Percentiles rank a stretch among this genome's conserved stretches.
These are phyloP conservation scores for Albatrellus ellisii DNA, from an alignment of 768 basidiomycete genomes.

Conservation along the genomic window DNA sequence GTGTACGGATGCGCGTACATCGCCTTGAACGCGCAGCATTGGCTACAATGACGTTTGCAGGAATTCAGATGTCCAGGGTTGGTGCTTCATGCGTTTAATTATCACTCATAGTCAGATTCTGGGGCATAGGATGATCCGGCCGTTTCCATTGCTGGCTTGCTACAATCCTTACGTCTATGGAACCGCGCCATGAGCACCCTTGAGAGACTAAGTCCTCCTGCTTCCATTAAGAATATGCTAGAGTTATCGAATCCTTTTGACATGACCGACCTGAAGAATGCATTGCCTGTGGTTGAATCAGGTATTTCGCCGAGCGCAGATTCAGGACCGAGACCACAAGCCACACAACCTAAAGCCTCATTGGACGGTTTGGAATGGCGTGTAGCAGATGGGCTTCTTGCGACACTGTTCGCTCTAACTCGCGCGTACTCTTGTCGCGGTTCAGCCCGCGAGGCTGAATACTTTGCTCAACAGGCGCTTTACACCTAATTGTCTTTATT, in stretches of 20 bases:
- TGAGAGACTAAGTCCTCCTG: slow-evolving; percentile 39
- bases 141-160: slow-evolving; percentile 39
- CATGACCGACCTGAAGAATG: slow-evolving; percentile 30
- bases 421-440: slow-evolving; percentile 60
- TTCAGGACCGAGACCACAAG: slow-evolving; percentile 14
- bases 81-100: slow-evolving; percentile 7
- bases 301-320: too few relatives aligned
- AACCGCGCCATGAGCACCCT: slow-evolving; percentile 66
- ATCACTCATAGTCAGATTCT: not conserved
- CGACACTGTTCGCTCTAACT: slow-evolving; percentile 49
- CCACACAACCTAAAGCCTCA: too few relatives aligned
- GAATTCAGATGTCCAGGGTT: slow-evolving; percentile 59
- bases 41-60: slow-evolving; percentile 55
- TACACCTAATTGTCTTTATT: too few relatives aligned
- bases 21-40: slow-evolving; percentile 57
- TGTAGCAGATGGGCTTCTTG: slow-evolving; percentile 56
- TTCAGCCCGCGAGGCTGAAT: slow-evolving; percentile 74
- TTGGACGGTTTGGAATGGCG: slow-evolving; percentile 62
- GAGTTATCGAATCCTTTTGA: slow-evolving; percentile 49
- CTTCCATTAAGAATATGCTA: too few relatives aligned
- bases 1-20: slow-evolving; percentile 45
- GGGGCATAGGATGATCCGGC: slow-evolving; percentile 52
- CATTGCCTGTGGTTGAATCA: slow-evolving; percentile 26
- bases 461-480: slow-evolving; percentile 69
- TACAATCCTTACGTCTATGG: slow-evolving; percentile 68